phyloP scores from a whole-genome alignment of 1,139 yeast genomes.

The Candida pseudoviswanathii region DNA sequence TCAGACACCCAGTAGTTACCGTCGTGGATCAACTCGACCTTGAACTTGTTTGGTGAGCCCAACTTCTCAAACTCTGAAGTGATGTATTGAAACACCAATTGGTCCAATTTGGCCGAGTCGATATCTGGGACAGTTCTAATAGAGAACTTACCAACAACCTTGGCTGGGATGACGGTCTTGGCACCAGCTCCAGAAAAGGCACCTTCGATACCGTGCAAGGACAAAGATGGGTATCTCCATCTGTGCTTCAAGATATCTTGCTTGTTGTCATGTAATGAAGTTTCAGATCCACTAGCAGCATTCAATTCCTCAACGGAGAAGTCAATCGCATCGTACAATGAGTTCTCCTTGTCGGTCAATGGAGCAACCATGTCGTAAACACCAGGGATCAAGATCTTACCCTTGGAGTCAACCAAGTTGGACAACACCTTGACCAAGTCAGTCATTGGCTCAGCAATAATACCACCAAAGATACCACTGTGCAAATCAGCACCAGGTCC shows the following conservation, averaged over 20 bases:
- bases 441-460: slow-evolving; percentile 96
- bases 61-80: slow-evolving; percentile 64
- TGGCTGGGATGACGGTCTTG: slow-evolving; percentile 96
- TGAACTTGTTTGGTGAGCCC: slow-evolving; percentile 73
- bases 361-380: slow-evolving; percentile 94
- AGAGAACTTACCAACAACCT: slow-evolving; percentile 91
- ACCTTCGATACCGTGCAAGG: slow-evolving; percentile 96
- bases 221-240: slow-evolving; percentile 97
- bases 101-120: slow-evolving; percentile 74
- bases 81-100: slow-evolving; percentile 73
- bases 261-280: slow-evolving; percentile 75
- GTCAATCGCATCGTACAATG: slow-evolving; percentile 81
- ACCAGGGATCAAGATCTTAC: slow-evolving; percentile 86
- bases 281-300: slow-evolving; percentile 84
- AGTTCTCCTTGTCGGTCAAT: slow-evolving; percentile 75
- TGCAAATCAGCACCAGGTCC: slow-evolving; percentile 99
- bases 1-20: slow-evolving; percentile 97
- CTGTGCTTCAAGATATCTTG: slow-evolving; percentile 92
- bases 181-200: slow-evolving; percentile 96
- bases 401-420: slow-evolving; percentile 74
- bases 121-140: slow-evolving; percentile 97
- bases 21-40: slow-evolving; percentile 82
- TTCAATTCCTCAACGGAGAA: slow-evolving; percentile 84
- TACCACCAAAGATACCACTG: slow-evolving; percentile 97
- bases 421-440: slow-evolving; percentile 81